phyloP scores from a whole-genome alignment of 2,329 filamentous ascomycete genomes.

The Fusarium robinianum region DNA sequence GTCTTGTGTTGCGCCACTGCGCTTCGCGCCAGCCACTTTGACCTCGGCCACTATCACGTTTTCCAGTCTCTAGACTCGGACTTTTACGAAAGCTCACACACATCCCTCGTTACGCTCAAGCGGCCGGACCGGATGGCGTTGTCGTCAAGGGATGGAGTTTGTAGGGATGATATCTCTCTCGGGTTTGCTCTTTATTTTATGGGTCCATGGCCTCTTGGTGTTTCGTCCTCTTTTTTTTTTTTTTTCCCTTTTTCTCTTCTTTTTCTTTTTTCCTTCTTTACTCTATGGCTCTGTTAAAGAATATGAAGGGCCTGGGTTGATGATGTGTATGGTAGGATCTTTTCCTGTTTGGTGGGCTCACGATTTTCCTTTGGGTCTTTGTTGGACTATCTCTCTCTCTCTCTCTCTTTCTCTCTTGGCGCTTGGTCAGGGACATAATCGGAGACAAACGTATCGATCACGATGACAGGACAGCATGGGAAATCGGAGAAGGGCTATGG shows the following conservation, averaged over 20 bases:
- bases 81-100: neutral
- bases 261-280: conserved; percentile 17
- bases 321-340: conserved; percentile 23
- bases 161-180: conserved; percentile 9
- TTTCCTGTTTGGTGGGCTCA: conserved; percentile 30
- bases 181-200: conserved; percentile 4
- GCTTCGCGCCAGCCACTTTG: conserved; percentile 2
- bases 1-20: conserved; percentile 15
- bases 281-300: conserved; percentile 11
- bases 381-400: too few relatives aligned
- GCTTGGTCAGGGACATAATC: conserved; percentile 18
- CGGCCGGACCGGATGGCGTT: conserved; percentile 19
- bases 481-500: conserved; percentile 24
- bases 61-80: neutral
- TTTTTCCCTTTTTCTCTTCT: conserved; percentile 17
- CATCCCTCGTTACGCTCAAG: conserved; percentile 14
- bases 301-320: conserved; percentile 16
- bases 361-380: conserved; percentile 31
- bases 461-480: conserved; percentile 29
- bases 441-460: conserved; percentile 28
- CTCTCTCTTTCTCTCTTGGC: conserved; percentile 19
- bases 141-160: conserved; percentile 21
- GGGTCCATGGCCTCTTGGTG: conserved; percentile 4
- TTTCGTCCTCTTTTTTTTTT: conserved; percentile 9
- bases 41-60: neutral